Evolutionary conservation across 441 rosid species (phyloP).

Genomic region (Arabidopsis hybrid): DNA sequence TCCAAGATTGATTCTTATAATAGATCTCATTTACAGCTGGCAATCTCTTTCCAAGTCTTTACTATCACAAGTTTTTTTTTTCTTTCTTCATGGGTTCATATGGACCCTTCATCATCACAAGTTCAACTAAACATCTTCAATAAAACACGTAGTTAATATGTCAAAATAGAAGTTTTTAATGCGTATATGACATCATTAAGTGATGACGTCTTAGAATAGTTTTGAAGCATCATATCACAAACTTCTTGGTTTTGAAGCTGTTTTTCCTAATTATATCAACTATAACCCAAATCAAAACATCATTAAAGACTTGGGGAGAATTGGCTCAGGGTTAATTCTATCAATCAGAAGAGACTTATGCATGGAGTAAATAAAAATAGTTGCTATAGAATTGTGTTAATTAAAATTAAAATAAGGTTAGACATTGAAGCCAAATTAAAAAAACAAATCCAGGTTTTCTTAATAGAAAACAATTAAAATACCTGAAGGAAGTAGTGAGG

Average conservation of each 20-base stretch:
- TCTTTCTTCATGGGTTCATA: slow-evolving; percentile 18
- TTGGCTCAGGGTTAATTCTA: no score
- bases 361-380: no score
- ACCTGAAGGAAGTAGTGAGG: slow-evolving; percentile 81
- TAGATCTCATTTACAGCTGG: slow-evolving; percentile 32
- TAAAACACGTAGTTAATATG: slow-evolving; percentile 4
- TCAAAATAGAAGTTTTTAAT: neutral
- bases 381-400: no score
- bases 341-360: no score
- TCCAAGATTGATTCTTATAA: neutral
- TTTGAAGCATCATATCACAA: slow-evolving; percentile 10
- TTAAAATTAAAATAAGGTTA: no score
- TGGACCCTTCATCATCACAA: slow-evolving; percentile 28
- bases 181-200: slow-evolving; percentile 35
- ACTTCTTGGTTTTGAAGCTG: no score
- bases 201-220: slow-evolving; percentile 25
- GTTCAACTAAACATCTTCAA: slow-evolving; percentile 22
- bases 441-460: no score
- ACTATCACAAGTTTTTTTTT: slow-evolving; percentile 19
- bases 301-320: neutral
- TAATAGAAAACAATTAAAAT: neutral
- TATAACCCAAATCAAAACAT: no score
- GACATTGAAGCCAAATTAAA: no score
- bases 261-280: no score
- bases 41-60: slow-evolving; percentile 19